phyloP scores from a whole-genome alignment of 2,329 filamentous ascomycete genomes.

The Talaromyces sp. region DNA sequence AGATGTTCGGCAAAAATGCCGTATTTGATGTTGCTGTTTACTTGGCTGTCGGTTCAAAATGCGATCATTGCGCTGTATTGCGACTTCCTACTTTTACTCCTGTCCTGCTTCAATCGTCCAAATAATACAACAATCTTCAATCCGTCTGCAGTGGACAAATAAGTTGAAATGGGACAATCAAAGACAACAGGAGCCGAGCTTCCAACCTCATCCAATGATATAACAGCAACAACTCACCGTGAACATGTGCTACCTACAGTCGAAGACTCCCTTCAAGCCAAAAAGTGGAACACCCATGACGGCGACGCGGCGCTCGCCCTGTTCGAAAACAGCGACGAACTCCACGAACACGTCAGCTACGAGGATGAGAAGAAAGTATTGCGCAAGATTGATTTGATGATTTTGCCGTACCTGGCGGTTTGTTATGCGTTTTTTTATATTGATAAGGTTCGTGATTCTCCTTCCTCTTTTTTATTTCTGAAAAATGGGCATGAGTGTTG shows the following conservation, averaged over 20 bases:
- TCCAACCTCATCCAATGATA: background rate
- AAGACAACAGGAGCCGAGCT: background rate
- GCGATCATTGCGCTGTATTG: background rate
- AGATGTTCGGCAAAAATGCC: background rate
- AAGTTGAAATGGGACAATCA: background rate
- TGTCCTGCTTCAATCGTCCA: too few relatives aligned
- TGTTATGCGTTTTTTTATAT: constrained; percentile 56
- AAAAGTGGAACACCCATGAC: constrained; percentile 34
- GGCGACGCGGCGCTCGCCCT: constrained; percentile 53
- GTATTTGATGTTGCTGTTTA: background rate
- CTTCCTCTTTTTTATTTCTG: background rate
- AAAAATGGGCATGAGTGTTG: background rate
- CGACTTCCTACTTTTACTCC: background rate
- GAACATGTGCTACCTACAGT: constrained; percentile 25
- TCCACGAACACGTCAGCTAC: constrained; percentile 46
- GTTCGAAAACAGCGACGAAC: constrained; percentile 48
- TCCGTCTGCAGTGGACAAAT: background rate
- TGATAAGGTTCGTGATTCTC: constrained; percentile 32
- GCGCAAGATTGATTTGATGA: constrained; percentile 58
- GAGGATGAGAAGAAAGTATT: constrained; percentile 48
- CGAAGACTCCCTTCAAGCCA: constrained; percentile 20
- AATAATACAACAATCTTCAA: background rate
- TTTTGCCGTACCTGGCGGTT: constrained; percentile 55
- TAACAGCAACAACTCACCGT: constrained; percentile 16
- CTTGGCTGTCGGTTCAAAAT: background rate